These are phyloP conservation scores for Alternaria atra DNA, from an alignment of 2,329 filamentous ascomycete genomes.

Conservation along the genomic window DNA sequence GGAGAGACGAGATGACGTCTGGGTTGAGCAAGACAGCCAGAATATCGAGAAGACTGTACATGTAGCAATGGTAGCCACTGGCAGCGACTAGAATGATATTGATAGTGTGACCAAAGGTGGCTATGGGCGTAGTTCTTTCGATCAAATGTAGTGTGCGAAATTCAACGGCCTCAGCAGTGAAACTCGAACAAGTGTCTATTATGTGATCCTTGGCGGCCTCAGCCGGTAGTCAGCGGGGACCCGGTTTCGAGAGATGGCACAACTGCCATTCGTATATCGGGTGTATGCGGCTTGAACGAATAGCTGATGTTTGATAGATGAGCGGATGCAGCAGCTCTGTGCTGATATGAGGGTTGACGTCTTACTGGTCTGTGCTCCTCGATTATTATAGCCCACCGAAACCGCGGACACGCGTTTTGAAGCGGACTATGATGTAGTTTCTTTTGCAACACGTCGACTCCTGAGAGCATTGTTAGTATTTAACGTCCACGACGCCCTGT, in stretches of 20 bases:
- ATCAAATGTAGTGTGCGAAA: not conserved
- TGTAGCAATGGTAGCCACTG: not conserved
- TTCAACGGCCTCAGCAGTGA: not conserved
- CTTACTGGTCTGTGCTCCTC: slow-evolving; percentile 11
- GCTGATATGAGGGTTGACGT: not conserved
- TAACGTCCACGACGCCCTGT: not conserved
- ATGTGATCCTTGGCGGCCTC: no score
- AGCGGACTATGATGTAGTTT: slow-evolving; percentile 3
- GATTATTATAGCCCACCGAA: slow-evolving; percentile 1
- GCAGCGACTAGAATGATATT: no score
- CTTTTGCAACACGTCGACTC: not conserved
- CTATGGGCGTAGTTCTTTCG: no score
- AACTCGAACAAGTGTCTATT: not conserved
- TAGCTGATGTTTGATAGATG: not conserved
- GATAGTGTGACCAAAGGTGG: no score
- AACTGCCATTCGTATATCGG: slow-evolving; percentile 1
- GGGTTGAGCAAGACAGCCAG: no score
- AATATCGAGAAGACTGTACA: not conserved
- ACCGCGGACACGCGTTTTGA: slow-evolving; percentile 5
- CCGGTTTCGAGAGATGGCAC: not conserved
- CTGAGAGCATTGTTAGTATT: not conserved
- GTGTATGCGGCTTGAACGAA: not conserved
- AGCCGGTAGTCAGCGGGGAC: slow-evolving; percentile 5
- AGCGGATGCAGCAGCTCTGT: not conserved
- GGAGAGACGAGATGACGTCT: not conserved